Evolutionary conservation across 176 grass and related monocot genomes (phyloP).

Genomic region (Canna indica): DNA sequence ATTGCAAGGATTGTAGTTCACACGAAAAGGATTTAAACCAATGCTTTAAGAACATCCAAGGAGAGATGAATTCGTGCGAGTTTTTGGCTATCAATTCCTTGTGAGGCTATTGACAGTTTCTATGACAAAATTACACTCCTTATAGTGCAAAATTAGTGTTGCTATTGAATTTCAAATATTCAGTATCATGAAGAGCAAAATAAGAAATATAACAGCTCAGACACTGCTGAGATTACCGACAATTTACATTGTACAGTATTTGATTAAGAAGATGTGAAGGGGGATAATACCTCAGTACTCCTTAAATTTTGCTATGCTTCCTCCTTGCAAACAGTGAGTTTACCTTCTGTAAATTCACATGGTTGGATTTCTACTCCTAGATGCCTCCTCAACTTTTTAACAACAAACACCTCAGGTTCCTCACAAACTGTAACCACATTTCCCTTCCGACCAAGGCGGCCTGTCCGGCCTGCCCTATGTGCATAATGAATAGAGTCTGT

Average conservation of each 20-base stretch:
- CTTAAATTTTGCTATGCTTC: slow-evolving; percentile 25
- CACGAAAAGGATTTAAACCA: background rate
- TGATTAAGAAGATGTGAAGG: background rate
- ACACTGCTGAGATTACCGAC: background rate
- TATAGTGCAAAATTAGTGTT: background rate
- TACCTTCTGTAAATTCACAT: slow-evolving; percentile 42
- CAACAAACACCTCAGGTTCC: slow-evolving; percentile 74
- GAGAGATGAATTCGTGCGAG: background rate
- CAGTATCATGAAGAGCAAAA: background rate
- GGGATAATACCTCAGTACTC: background rate
- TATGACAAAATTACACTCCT: background rate
- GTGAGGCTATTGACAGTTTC: background rate
- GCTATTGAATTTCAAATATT: background rate
- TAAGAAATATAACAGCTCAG: background rate
- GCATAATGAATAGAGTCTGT: slow-evolving; percentile 87
- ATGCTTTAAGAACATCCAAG: background rate
- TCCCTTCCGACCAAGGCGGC: slow-evolving; percentile 72
- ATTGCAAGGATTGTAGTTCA: background rate
- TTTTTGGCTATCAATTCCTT: background rate
- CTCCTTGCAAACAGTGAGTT: slow-evolving; percentile 28
- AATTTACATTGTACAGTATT: background rate
- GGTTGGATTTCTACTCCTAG: slow-evolving; percentile 40
- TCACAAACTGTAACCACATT: slow-evolving; percentile 81
- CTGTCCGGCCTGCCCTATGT: slow-evolving; percentile 82
- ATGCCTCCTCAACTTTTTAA: slow-evolving; percentile 74